A percentile compares a stretch with the other conserved stretches of the same genome.
Evolutionary conservation across 345 rosid species (phyloP).

Genomic region (Murraya koenigii): DNA sequence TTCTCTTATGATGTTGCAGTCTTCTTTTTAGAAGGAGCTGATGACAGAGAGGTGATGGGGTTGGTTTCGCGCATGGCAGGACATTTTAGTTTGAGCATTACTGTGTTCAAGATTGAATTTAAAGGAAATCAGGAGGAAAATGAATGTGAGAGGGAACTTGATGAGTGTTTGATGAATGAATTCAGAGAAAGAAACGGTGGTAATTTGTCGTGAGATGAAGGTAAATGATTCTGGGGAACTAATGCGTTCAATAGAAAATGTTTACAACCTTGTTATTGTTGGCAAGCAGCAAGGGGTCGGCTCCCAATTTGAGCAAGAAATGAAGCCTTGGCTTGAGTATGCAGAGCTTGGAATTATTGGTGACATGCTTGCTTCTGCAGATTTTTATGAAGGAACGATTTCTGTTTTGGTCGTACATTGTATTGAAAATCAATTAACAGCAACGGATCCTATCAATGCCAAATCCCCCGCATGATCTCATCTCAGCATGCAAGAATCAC

Average conservation of each 20-base stretch:
- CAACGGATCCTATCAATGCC: too few species aligned
- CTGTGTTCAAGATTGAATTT: slow-evolving; percentile 10
- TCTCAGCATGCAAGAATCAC: too few species aligned
- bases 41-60: slow-evolving; percentile 41
- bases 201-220: background rate
- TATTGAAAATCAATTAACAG: background rate
- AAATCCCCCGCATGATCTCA: too few species aligned
- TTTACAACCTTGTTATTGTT: slow-evolving; percentile 29
- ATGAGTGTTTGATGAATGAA: slow-evolving; percentile 12
- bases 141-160: slow-evolving; percentile 12
- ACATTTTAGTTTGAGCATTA: slow-evolving; percentile 18
- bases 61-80: slow-evolving; percentile 30
- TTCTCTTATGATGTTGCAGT: slow-evolving; percentile 17
- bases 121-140: background rate
- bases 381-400: slow-evolving; percentile 13
- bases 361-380: slow-evolving; percentile 31
- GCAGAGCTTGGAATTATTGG: slow-evolving; percentile 39
- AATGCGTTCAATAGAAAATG: slow-evolving; percentile 1
- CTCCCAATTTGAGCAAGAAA: slow-evolving; percentile 15
- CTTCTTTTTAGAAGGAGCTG: slow-evolving; percentile 33
- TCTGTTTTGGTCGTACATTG: slow-evolving; percentile 34
- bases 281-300: slow-evolving; percentile 14
- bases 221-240: slow-evolving; percentile 12
- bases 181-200: slow-evolving; percentile 7
- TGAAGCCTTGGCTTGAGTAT: slow-evolving; percentile 29